Base-by-base conservation (phyloP, 1,139 yeast species). In the Pichia sp. region DNA sequence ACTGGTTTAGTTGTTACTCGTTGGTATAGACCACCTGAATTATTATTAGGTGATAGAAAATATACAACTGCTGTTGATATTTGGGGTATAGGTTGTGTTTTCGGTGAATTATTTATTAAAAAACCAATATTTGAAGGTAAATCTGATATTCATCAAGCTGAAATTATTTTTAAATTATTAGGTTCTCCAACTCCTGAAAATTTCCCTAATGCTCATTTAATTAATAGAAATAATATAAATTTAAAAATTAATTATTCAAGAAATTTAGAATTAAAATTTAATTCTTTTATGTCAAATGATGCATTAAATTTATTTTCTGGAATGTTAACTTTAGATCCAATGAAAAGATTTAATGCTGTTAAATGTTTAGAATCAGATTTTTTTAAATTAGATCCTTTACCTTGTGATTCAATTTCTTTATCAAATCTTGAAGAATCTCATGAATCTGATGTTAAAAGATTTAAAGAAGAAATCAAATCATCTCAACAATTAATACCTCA, bases 11-110 rank as follows among this genome's bases (percentile, higher is more conserved):
- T 92, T 4, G 97, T 92, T 25, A 92, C 98, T 0, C 69, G 98
- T 55, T 92, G 98, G 98, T 92, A 94, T 64, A 72, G 99, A 48
- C 95, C 98, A 0, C 98, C 97, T 0, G 97, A 92, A 62, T 71
- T 92, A 24, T 73, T 92, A 25, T 66, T 92, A 44, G 97, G 97
- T 2, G 96, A 89, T 55, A 71, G 84, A 50, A 71, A 75, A 49
- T 92, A 92, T 60, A 89, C 97, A 3, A 86, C 97, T 0, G 95
- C 97, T 0, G 90, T 92, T 22, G 97, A 92, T 65, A 74, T 92
- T 65, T 92, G 98, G 98, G 97, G 97, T 1, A 78, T 87, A 11
- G 98, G 98, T 2, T 94, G 98, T 66, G 95, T 94, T 0, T 82
- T 94, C 63, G 98, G 89, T 0, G 99, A 94, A 63, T 71, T 90